phyloP scores from a whole-genome alignment of 495 filamentous ascomycete species.

The Ascodesmis nigricans region DNA sequence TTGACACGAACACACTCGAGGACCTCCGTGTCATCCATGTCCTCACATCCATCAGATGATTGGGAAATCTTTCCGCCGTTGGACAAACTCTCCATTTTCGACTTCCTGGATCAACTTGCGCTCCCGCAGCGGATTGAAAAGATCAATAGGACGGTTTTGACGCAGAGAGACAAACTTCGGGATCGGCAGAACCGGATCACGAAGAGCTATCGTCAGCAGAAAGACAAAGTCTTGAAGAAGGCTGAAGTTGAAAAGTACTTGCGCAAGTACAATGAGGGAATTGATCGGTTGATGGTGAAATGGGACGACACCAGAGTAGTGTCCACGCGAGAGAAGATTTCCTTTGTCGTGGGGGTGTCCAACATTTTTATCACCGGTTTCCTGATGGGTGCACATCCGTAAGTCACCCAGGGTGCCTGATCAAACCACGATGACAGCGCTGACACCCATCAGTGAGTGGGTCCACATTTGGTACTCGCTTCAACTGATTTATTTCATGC shows the following conservation, averaged over 20 bases:
- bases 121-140: slow-evolving; percentile 74
- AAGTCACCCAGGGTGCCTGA: slow-evolving; percentile 8
- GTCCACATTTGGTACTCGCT: slow-evolving; percentile 84
- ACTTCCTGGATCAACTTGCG: slow-evolving; percentile 82
- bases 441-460: slow-evolving; percentile 28
- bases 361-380: slow-evolving; percentile 96
- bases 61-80: slow-evolving; percentile 65
- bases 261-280: slow-evolving; percentile 59
- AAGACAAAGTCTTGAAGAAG: slow-evolving; percentile 25
- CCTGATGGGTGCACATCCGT: slow-evolving; percentile 61
- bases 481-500: slow-evolving; percentile 85
- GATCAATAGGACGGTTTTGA: slow-evolving; percentile 42
- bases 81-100: slow-evolving; percentile 80
- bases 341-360: slow-evolving; percentile 86
- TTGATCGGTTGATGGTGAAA: slow-evolving; percentile 63
- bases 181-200: slow-evolving; percentile 58
- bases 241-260: slow-evolving; percentile 78
- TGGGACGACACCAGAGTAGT: slow-evolving; percentile 82
- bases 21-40: slow-evolving; percentile 13
- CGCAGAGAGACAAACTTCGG: slow-evolving; percentile 68
- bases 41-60: slow-evolving; percentile 34
- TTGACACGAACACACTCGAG: slow-evolving; percentile 6
- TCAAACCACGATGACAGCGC: not conserved
- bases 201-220: slow-evolving; percentile 30
- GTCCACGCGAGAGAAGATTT: slow-evolving; percentile 76